Conservation (phyloP, 2,329 filamentous ascomycete genomes). For the Ophiostoma sp. region DNA sequence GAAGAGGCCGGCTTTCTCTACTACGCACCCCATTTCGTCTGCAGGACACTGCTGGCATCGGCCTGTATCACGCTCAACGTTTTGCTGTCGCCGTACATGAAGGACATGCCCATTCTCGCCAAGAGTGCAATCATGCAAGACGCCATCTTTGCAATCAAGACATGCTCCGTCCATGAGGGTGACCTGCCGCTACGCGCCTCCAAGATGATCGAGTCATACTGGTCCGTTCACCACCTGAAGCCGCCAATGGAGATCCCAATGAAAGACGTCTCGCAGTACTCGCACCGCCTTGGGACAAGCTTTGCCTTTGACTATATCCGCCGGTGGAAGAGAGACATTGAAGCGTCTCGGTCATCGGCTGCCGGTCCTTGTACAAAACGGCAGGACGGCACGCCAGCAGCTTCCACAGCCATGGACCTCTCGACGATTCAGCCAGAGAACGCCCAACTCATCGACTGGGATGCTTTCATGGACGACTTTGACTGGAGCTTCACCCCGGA, state of each 20-base stretch:
- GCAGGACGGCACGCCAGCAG: constrained; percentile 4
- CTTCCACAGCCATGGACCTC: constrained; percentile 22
- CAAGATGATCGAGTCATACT: constrained; percentile 47
- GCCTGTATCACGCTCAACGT: constrained; percentile 43
- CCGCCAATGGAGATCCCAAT: constrained; percentile 36
- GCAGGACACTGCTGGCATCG: constrained; percentile 44
- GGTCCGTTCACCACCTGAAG: constrained; percentile 38
- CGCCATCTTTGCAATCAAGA: constrained; percentile 36
- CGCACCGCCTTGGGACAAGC: constrained; percentile 45
- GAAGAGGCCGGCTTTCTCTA: constrained; percentile 37
- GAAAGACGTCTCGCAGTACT: constrained; percentile 38
- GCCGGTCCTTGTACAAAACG: constrained; percentile 22
- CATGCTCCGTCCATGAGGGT: constrained; percentile 44
- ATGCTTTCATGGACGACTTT: constrained; percentile 47
- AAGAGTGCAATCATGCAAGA: constrained; percentile 33
- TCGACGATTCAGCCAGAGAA: constrained; percentile 23
- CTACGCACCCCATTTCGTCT: constrained; percentile 47
- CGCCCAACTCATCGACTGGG: constrained; percentile 46
- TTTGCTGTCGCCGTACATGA: constrained; percentile 41
- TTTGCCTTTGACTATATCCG: constrained; percentile 47
- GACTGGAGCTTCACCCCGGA: constrained; percentile 39
- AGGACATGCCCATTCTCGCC: constrained; percentile 30
- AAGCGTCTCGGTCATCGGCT: constrained; percentile 35
- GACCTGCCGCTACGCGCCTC: constrained; percentile 45
- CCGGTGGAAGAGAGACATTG: constrained; percentile 42